Percentiles rank a stretch among this genome's conserved stretches.
Evolutionary conservation across 2,329 filamentous ascomycete genomes (phyloP).

Genomic region (Penicillium sp.): DNA sequence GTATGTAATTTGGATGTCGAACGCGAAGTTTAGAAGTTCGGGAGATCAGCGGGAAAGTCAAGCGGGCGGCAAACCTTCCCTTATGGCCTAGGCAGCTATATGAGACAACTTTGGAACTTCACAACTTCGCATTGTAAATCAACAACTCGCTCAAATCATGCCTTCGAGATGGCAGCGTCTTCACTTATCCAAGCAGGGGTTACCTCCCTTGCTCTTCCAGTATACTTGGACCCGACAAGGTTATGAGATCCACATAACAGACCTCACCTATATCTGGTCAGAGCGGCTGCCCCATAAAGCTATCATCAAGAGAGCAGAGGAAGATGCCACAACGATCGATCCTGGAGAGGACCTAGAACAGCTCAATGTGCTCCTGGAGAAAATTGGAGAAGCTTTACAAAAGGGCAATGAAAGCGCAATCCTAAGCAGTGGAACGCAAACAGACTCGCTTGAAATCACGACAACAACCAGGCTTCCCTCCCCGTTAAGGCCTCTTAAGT

Average conservation of each 20-base stretch:
- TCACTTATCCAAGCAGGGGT: constrained; percentile 20
- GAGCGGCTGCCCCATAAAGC: constrained; percentile 48
- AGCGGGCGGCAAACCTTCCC: constrained; percentile 27
- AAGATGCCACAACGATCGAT: constrained; percentile 56
- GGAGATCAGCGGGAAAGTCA: constrained; percentile 23
- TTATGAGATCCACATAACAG: constrained; percentile 57
- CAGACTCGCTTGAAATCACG: constrained; percentile 44
- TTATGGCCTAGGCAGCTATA: constrained; percentile 8
- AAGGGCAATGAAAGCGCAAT: constrained; percentile 32
- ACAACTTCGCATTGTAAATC: background rate
- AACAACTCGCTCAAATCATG: constrained; percentile 25
- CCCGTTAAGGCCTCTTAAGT: constrained; percentile 53
- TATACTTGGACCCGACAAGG: constrained; percentile 36
- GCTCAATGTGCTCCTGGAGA: constrained; percentile 55
- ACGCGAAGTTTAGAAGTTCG: constrained; percentile 19
- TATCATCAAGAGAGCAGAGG: constrained; percentile 50
- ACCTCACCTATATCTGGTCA: constrained; percentile 58
- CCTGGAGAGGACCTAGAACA: constrained; percentile 58
- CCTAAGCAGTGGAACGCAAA: constrained; percentile 28
- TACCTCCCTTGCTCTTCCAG: constrained; percentile 42
- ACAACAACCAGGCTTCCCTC: constrained; percentile 52
- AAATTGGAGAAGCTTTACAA: constrained; percentile 51
- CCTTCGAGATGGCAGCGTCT: constrained; percentile 38
- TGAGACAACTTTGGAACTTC: background rate
- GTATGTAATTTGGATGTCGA: constrained; percentile 2